Base-by-base conservation (phyloP, 371 early-diverging fungal species). In the Mortierella polycephala region DNA sequence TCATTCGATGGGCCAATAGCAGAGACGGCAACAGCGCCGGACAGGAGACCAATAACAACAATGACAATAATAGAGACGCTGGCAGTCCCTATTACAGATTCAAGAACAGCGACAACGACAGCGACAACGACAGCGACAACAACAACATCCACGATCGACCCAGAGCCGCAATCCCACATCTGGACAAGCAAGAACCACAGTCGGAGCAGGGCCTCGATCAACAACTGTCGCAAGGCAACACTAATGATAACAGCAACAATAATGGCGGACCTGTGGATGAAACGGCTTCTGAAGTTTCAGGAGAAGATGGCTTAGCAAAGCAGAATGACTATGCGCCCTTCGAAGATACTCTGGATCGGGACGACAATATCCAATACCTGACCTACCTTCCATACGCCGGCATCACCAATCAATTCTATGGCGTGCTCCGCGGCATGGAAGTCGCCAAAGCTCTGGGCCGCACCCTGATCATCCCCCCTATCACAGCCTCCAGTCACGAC, bases 331-430 rank as follows among this genome's bases (percentile, higher is more conserved):
- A 50, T 14, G 67, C 39, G 16, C 73, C 80, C 44, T 79, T 79
- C 52, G 53, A 69, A 21, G 69, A 65, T 11, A 69, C 80, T 16
- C 54, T 79, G 61, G 65, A 67, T 42, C 52, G 57, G 16, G 51
- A 58, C 11, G 66, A 68, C 23, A 51, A 21, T 46, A 67, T 58
- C 12, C 60, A 72, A 45, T 79, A 72, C 47, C 18, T 77, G 39
- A 68, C 79, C 42, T 77, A 77, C 47, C 61, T 77, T 6, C 79
- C 79, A 0, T 77, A 77, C 41, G 80, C 73, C 7, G 73, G 80
- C 10, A 79, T 79, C 60, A 75, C 75, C 53, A 75, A 75, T 59
- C 75, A 75, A 52, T 75, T 75, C 58, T 75, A 75, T 37, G 75
- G 75, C n/a, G 66, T 75, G 70, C 63, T 75, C n/a, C 70, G 75